These are phyloP conservation scores for Glebionis coronaria DNA, from an alignment of 129 eudicot species.

Conservation along the genomic window DNA sequence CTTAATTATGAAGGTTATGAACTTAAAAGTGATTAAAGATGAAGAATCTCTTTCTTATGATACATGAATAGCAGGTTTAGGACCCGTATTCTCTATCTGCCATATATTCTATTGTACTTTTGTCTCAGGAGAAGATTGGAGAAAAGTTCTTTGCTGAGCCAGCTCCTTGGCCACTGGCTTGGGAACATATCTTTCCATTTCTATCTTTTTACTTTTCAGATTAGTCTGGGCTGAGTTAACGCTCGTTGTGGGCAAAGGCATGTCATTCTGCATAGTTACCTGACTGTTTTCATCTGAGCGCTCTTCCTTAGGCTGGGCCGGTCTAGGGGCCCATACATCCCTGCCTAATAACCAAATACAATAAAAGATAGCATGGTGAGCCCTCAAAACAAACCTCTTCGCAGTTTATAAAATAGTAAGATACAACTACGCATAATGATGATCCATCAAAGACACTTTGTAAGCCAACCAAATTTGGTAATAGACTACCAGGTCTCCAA, in stretches of 20 bases:
- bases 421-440: no score
- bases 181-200: slow-evolving; percentile 90
- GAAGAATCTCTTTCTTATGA: no score
- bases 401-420: no score
- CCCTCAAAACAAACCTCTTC: no score
- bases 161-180: slow-evolving; percentile 56
- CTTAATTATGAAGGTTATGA: no score
- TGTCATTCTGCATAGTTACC: slow-evolving; percentile 33
- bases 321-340: slow-evolving; percentile 85
- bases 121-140: slow-evolving; percentile 3
- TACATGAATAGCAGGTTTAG: slow-evolving; percentile 28
- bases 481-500: no score
- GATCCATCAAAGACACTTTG: no score
- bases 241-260: slow-evolving; percentile 30
- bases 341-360: no score
- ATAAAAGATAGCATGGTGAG: no score
- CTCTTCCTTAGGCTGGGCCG: slow-evolving; percentile 72
- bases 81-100: slow-evolving; percentile 28
- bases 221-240: slow-evolving; percentile 44
- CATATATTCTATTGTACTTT: slow-evolving; percentile 33
- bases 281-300: slow-evolving; percentile 32
- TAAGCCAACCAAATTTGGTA: no score
- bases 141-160: not conserved
- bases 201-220: slow-evolving; percentile 80
- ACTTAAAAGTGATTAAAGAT: no score